Percentiles rank a stretch among this genome's conserved stretches.
These are phyloP conservation scores for Aspergillus ostianus DNA, from an alignment of 495 filamentous ascomycete species.

Conservation along the genomic window DNA sequence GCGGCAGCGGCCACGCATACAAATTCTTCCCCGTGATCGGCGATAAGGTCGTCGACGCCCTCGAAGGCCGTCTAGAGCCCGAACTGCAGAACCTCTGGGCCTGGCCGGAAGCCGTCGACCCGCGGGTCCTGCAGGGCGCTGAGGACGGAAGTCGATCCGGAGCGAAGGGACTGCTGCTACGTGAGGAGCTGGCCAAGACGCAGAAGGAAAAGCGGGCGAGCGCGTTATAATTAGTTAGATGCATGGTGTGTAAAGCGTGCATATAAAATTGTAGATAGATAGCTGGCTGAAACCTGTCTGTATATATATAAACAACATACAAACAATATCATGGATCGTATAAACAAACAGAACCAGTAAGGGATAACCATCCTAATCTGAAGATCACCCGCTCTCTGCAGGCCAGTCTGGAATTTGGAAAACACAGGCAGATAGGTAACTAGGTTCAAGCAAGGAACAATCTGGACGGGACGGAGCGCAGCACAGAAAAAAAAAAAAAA, in stretches of 20 bases:
- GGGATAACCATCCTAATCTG: not conserved
- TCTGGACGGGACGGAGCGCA: not conserved
- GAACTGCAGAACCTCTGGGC: slow-evolving; percentile 66
- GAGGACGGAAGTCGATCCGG: slow-evolving; percentile 53
- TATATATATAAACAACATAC: not conserved
- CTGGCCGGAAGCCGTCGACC: slow-evolving; percentile 51
- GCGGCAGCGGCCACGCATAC: slow-evolving; percentile 83
- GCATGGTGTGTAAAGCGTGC: not conserved
- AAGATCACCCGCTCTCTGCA: not conserved
- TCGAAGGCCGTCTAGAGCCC: slow-evolving; percentile 55
- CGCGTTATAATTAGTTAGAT: slow-evolving; percentile 22
- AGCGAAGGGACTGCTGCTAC: slow-evolving; percentile 30
- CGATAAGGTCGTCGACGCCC: slow-evolving; percentile 67
- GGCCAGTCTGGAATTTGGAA: not conserved
- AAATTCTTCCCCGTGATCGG: slow-evolving; percentile 89
- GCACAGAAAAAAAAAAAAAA: not conserved
- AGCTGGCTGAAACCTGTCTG: not conserved
- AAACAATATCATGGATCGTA: not conserved
- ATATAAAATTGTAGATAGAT: not conserved
- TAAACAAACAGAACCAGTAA: not conserved
- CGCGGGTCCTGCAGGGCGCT: slow-evolving; percentile 43
- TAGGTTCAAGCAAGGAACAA: not conserved
- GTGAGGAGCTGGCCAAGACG: slow-evolving; percentile 42
- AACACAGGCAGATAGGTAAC: too few species aligned
- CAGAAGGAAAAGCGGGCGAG: slow-evolving; percentile 27